Conservation (phyloP, 1,284 basidiomycete species). For the Serendipita sp. region DNA sequence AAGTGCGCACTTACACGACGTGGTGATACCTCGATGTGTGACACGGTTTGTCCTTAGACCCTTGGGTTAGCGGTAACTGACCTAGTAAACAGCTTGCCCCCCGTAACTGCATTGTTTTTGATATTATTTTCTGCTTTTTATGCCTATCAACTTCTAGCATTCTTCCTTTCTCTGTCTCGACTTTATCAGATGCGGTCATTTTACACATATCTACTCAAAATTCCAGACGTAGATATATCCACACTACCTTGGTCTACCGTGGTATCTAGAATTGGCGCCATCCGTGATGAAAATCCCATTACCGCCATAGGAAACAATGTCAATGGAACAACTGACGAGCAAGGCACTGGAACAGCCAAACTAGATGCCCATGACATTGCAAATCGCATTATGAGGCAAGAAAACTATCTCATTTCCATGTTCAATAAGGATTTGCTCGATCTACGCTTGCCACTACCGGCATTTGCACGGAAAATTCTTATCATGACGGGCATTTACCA, state of each 20-base stretch:
- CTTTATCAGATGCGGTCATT: slow-evolving; percentile 90
- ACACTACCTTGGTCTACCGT: slow-evolving; percentile 95
- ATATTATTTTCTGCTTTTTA: slow-evolving; percentile 72
- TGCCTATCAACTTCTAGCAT: slow-evolving; percentile 54
- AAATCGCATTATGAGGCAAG: slow-evolving; percentile 91
- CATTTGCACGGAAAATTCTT: slow-evolving; percentile 35
- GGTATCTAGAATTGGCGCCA: slow-evolving; percentile 74
- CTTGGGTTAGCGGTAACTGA: slow-evolving; percentile 10
- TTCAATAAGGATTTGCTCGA: slow-evolving; percentile 96
- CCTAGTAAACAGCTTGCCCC: slow-evolving; percentile 50
- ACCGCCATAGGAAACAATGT: slow-evolving; percentile 61
- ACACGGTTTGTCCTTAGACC: slow-evolving; percentile 43
- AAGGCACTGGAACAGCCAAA: slow-evolving; percentile 43
- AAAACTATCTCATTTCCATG: slow-evolving; percentile 94
- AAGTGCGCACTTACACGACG: slow-evolving; percentile 54
- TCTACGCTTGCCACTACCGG: slow-evolving; percentile 67
- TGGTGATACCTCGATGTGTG: slow-evolving; percentile 68
- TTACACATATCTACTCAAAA: slow-evolving; percentile 62
- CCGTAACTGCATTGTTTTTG: slow-evolving; percentile 69
- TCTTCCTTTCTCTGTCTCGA: slow-evolving; percentile 46
- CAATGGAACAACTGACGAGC: slow-evolving; percentile 31
- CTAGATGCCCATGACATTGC: slow-evolving; percentile 95
- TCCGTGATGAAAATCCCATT: slow-evolving; percentile 80
- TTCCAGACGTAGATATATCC: slow-evolving; percentile 84
- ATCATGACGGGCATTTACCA: slow-evolving; percentile 24